phyloP scores from a whole-genome alignment of 306 rosid genomes.

The Trifolium subterraneum region DNA sequence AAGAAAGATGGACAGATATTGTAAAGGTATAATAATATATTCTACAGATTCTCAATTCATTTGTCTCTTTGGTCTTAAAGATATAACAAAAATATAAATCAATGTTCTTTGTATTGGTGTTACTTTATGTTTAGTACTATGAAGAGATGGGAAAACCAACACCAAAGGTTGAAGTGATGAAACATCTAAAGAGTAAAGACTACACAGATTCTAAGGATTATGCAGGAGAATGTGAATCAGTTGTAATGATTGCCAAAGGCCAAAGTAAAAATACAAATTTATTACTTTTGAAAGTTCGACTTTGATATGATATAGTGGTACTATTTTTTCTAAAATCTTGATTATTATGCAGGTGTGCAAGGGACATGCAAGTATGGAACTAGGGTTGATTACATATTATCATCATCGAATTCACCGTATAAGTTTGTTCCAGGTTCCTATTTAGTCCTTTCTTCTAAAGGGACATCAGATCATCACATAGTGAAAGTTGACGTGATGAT shows the following conservation, averaged over 20 bases:
- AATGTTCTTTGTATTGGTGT: constrained; percentile 11
- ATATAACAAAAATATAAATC: constrained; percentile 8
- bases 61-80: constrained; percentile 37
- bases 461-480: constrained; percentile 98
- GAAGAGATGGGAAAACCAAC: constrained; percentile 88
- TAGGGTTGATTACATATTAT: constrained; percentile 84
- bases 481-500: constrained; percentile 78
- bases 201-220: constrained; percentile 78
- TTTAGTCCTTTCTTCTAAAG: constrained; percentile 89
- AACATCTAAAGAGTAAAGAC: constrained; percentile 66
- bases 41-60: constrained; percentile 18
- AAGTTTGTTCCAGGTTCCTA: constrained; percentile 90
- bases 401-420: constrained; percentile 69
- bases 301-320: neutral
- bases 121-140: constrained; percentile 62
- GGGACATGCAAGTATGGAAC: constrained; percentile 99
- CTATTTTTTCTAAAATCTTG: neutral
- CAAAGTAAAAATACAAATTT: constrained; percentile 66
- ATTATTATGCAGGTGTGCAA: constrained; percentile 78
- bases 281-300: constrained; percentile 21
- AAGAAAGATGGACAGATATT: constrained; percentile 95
- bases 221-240: constrained; percentile 88
- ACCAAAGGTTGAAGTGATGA: constrained; percentile 87
- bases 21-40: constrained; percentile 72
- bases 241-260: constrained; percentile 97